Base-by-base conservation (phyloP, 106 monocot genomes). In the Apostasia shenzhenica region DNA sequence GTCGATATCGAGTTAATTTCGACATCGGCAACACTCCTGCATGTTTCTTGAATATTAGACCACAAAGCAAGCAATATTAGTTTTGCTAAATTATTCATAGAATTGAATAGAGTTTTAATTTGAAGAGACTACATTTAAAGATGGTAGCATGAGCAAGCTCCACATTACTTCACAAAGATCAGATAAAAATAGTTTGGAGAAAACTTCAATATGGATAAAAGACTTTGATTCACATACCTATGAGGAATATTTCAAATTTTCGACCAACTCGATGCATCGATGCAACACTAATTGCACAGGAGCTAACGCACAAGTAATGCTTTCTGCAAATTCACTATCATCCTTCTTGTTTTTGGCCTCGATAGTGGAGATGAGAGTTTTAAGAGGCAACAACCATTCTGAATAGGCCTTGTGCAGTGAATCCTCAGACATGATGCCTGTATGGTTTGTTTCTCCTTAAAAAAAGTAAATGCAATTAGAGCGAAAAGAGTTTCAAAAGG, bases 331-430 rank as follows among this genome's bases (percentile, higher is more conserved):
- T 45, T 83, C 81, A 54, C 66, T 70, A 40, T 44, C 63, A 44
- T 82, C 79, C 26, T 82, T 59, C 39, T 71, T 70, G n/a, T 71
- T 85, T 57, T 83, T 85, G 14, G 83, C 72, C 8, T 77, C 72
- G 41, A 90, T 85, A 67, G 83, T 74, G 1, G 87, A 75, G 2
- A 85, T 75, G 51, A 93, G 55, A 38, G 72, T 73, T 47, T 83
- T 68, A 14, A 99, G 87, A 68, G 99, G 99, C 1, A 90, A 63
- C 8, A 99, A 76, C 99, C 99, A 99, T 43, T 90, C 99, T n/a
- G 73, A 44, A 53, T 90, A 90, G 53, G 81, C 92, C 72, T 71
- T 99, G 2, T 43, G 67, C 42, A 93, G 62, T 3, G 56, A 70
- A n/a, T 73, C 59, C 43, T 81, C 63, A 2, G 82, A 78, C 2